Evolutionary conservation across 2,329 filamentous ascomycete genomes (phyloP).

Genomic region (Xylariales sp.): DNA sequence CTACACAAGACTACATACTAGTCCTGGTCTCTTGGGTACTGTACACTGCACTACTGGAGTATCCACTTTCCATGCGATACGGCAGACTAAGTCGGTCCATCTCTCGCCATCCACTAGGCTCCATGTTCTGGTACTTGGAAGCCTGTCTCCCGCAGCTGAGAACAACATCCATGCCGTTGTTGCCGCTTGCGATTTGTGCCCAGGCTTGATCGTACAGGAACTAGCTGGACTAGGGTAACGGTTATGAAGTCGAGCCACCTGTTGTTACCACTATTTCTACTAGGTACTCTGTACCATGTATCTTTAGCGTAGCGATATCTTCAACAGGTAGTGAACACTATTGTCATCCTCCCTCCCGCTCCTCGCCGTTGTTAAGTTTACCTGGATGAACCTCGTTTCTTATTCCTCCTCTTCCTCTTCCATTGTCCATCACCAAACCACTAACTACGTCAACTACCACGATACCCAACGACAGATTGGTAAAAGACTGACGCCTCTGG

Average conservation of each 20-base stretch:
- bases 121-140: constrained; percentile 36
- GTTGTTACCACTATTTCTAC: constrained; percentile 36
- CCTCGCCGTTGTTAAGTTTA: constrained; percentile 31
- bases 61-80: constrained; percentile 40
- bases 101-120: constrained; percentile 32
- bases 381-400: constrained; percentile 32
- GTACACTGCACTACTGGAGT: constrained; percentile 17
- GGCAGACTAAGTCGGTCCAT: constrained; percentile 37
- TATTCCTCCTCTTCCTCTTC: constrained; percentile 22
- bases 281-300: constrained; percentile 37
- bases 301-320: constrained; percentile 40
- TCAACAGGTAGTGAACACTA: constrained; percentile 36
- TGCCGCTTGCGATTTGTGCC: constrained; percentile 41
- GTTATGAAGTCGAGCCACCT: constrained; percentile 40
- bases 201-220: constrained; percentile 35
- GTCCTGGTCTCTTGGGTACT: constrained; percentile 7
- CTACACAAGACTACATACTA: constrained; percentile 5
- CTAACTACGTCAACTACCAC: constrained; percentile 19
- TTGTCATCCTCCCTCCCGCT: constrained; percentile 33
- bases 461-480: constrained; percentile 4
- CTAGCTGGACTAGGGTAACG: constrained; percentile 39
- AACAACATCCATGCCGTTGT: constrained; percentile 46
- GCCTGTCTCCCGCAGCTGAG: constrained; percentile 43
- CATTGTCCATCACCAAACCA: constrained; percentile 4
- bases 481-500: constrained; percentile 6